These are phyloP conservation scores for Kwoniella europaea DNA, from an alignment of 768 basidiomycete species.

Conservation along the genomic window DNA sequence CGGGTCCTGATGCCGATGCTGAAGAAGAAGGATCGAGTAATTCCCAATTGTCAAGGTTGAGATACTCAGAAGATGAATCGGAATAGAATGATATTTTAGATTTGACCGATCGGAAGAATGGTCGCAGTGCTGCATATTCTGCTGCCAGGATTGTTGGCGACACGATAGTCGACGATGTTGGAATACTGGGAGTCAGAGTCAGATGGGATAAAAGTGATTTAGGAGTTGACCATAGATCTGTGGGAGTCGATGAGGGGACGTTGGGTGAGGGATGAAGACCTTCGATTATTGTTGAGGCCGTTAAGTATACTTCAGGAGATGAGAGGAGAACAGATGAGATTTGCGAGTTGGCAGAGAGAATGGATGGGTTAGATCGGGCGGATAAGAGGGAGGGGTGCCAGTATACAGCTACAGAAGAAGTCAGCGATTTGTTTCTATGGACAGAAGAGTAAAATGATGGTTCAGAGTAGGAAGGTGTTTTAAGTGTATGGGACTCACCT, in stretches of 20 bases:
- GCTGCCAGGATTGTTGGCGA: constrained; percentile 34
- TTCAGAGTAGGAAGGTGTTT: too few relatives aligned
- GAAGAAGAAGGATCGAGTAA: constrained; percentile 20
- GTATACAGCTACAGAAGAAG: constrained; percentile 32
- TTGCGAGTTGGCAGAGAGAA: constrained; percentile 36
- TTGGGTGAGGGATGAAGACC: constrained; percentile 27
- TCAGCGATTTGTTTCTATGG: background rate
- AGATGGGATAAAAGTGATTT: constrained; percentile 11
- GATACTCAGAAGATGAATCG: constrained; percentile 28
- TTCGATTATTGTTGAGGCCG: constrained; percentile 28
- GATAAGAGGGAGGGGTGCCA: constrained; percentile 40
- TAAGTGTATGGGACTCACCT: constrained; percentile 18
- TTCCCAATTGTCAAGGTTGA: constrained; percentile 44
- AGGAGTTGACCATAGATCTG: constrained; percentile 9
- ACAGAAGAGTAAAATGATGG: background rate
- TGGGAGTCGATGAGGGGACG: background rate
- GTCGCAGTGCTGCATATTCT: constrained; percentile 44
- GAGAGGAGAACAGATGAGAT: constrained; percentile 26
- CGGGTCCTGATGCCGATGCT: background rate
- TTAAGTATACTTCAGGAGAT: constrained; percentile 15
- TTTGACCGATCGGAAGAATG: constrained; percentile 35
- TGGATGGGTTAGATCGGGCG: constrained; percentile 36
- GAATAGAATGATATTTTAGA: constrained; percentile 47
- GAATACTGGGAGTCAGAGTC: constrained; percentile 34
- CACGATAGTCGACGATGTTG: constrained; percentile 16